Percentiles rank a stretch among this genome's conserved stretches.
phyloP scores from a whole-genome alignment of 305 asterid species.

The Solanum hybrid region DNA sequence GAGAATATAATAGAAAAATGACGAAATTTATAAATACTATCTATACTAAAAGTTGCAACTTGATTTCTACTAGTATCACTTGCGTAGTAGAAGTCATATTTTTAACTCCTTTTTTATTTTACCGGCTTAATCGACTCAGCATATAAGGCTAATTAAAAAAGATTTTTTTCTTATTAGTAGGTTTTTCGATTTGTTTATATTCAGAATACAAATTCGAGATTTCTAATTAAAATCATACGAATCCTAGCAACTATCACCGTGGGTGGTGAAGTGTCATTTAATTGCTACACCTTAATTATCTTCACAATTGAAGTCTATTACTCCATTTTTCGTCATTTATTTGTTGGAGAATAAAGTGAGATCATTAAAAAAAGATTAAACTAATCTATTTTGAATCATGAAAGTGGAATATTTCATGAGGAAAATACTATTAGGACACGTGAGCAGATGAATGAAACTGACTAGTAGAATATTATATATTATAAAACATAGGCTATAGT shows the following conservation, averaged over 20 bases:
- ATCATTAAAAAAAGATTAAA: background rate
- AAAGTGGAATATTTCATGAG: background rate
- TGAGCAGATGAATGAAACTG: background rate
- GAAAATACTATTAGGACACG: background rate
- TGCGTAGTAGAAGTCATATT: background rate
- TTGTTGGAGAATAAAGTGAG: background rate
- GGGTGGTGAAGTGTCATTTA: background rate
- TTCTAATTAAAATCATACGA: background rate
- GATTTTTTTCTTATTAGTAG: too few species aligned
- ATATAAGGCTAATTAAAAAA: too few species aligned
- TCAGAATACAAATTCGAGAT: background rate
- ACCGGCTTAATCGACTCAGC: too few species aligned
- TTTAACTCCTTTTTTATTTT: background rate
- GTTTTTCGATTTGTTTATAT: too few species aligned
- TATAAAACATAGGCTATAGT: background rate
- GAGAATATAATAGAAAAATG: background rate
- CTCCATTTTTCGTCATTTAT: background rate
- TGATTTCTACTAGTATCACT: background rate
- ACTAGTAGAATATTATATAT: background rate
- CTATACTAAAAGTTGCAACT: background rate
- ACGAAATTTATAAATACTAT: background rate
- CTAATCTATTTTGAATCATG: background rate
- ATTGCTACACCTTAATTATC: background rate
- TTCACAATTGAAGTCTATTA: background rate
- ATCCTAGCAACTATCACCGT: background rate